Percentiles rank a stretch among this genome's conserved stretches.
Conservation (phyloP, 169 alveolate genomes). For the Eimeria brunetti region DNA sequence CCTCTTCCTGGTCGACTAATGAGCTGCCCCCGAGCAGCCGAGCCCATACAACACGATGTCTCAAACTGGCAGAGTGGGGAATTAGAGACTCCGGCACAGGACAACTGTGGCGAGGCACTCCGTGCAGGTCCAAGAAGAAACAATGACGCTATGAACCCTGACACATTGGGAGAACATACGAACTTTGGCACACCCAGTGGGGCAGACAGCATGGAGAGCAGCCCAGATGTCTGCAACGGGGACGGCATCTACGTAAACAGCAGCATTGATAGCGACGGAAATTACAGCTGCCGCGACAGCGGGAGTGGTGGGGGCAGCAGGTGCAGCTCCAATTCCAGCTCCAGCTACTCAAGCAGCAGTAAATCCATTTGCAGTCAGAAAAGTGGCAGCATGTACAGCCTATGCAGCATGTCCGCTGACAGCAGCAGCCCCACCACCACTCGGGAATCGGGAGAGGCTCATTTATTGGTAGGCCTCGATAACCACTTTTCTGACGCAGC, state of each 20-base stretch:
- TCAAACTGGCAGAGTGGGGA: not conserved
- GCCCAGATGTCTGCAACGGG: not conserved
- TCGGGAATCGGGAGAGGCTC: too few species aligned
- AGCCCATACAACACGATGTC: not conserved
- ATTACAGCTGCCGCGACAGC: not conserved
- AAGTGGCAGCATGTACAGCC: constrained; percentile 16
- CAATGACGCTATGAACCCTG: not conserved
- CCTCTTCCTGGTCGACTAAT: not conserved
- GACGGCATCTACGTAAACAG: not conserved
- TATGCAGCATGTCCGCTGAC: not conserved
- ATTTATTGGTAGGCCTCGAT: too few species aligned
- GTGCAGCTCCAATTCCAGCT: not conserved
- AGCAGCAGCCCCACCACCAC: too few species aligned
- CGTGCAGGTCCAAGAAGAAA: not conserved
- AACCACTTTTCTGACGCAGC: too few species aligned
- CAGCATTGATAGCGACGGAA: not conserved
- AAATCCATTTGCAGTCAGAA: not conserved
- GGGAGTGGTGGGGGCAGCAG: not conserved
- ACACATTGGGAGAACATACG: not conserved
- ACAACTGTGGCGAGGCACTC: not conserved
- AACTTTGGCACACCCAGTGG: not conserved
- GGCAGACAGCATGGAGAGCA: not conserved
- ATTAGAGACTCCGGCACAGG: not conserved
- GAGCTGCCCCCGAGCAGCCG: not conserved
- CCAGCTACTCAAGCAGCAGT: not conserved